phyloP scores from a whole-genome alignment of 169 alveolate species.

The Perkinsus marinus region DNA sequence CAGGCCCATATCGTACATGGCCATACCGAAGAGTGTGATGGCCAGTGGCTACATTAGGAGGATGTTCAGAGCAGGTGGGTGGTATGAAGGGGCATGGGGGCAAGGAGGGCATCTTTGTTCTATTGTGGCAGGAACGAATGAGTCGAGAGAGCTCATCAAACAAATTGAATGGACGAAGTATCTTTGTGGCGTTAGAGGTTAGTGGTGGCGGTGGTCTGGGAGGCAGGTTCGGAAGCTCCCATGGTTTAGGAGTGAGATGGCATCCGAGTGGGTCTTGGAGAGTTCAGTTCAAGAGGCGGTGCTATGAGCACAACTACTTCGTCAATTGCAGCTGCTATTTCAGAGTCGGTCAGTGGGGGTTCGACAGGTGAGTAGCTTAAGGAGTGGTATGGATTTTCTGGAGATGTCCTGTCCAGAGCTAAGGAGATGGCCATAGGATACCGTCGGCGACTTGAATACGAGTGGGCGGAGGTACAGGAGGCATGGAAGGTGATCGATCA shows the following conservation, averaged over 20 bases:
- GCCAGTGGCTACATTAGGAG: not conserved
- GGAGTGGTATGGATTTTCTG: slow-evolving; percentile 12
- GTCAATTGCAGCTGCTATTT: slow-evolving; percentile 55
- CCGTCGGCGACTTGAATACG: slow-evolving; percentile 48
- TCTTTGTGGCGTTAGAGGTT: slow-evolving; percentile 46
- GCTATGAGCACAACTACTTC: slow-evolving; percentile 48
- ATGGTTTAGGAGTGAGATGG: slow-evolving; percentile 29
- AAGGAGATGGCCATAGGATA: slow-evolving; percentile 52
- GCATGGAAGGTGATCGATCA: slow-evolving; percentile 46
- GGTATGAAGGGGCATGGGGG: no score
- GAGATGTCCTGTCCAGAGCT: slow-evolving; percentile 48
- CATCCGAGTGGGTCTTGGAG: slow-evolving; percentile 60
- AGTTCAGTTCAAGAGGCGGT: slow-evolving; percentile 47
- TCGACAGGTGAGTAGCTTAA: not conserved
- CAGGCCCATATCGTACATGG: not conserved
- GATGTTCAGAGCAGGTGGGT: not conserved
- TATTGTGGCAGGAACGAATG: not conserved
- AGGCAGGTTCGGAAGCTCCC: not conserved
- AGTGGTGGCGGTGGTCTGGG: slow-evolving; percentile 11
- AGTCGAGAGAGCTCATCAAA: slow-evolving; percentile 8
- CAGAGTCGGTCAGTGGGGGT: slow-evolving; percentile 22
- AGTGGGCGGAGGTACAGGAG: slow-evolving; percentile 42
- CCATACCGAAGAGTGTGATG: not conserved
- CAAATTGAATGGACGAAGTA: slow-evolving; percentile 47
- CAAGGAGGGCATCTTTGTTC: not conserved